Percentiles rank a stretch among this genome's conserved stretches.
Conservation (phyloP, 2,329 filamentous ascomycete species). For the Pseudofabraea citricarpa region DNA sequence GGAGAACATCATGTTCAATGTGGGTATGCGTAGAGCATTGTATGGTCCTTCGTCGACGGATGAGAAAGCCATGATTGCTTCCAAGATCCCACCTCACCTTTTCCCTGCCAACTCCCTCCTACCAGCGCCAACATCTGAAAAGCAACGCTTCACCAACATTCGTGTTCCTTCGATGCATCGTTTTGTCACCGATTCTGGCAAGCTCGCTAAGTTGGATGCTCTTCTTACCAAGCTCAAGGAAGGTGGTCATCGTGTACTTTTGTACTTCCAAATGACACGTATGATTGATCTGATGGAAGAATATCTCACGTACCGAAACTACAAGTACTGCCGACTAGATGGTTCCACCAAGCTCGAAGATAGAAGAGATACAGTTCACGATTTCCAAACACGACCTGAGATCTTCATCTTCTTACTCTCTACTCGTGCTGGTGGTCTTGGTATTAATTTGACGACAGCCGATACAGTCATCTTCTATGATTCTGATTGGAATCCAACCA, state of each 20-base stretch:
- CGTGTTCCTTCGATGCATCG: constrained; percentile 92
- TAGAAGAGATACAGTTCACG: constrained; percentile 88
- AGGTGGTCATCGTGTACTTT: constrained; percentile 83
- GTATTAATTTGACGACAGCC: constrained; percentile 94
- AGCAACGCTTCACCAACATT: constrained; percentile 84
- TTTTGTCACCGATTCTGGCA: constrained; percentile 96
- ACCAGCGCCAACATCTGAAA: constrained; percentile 74
- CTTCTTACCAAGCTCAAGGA: constrained; percentile 87
- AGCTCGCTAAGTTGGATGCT: constrained; percentile 85
- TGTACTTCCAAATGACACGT: constrained; percentile 99
- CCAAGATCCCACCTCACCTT: constrained; percentile 61
- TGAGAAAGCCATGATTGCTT: constrained; percentile 70
- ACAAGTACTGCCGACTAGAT: constrained; percentile 95
- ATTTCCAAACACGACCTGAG: constrained; percentile 91
- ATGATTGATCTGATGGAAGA: constrained; percentile 99
- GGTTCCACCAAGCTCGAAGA: constrained; percentile 97
- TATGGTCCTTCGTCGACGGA: constrained; percentile 61
- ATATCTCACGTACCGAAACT: constrained; percentile 97
- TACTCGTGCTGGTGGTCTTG: constrained; percentile 92
- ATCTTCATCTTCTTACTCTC: constrained; percentile 97
- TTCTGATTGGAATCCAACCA: constrained; percentile 98
- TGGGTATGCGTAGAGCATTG: constrained; percentile 66
- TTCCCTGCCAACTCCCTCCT: constrained; percentile 64
- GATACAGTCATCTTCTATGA: constrained; percentile 99
- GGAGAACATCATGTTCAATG: constrained; percentile 73